Evolutionary conservation across 2,329 filamentous ascomycete species (phyloP).

Genomic region (Akanthomyces muscarius): DNA sequence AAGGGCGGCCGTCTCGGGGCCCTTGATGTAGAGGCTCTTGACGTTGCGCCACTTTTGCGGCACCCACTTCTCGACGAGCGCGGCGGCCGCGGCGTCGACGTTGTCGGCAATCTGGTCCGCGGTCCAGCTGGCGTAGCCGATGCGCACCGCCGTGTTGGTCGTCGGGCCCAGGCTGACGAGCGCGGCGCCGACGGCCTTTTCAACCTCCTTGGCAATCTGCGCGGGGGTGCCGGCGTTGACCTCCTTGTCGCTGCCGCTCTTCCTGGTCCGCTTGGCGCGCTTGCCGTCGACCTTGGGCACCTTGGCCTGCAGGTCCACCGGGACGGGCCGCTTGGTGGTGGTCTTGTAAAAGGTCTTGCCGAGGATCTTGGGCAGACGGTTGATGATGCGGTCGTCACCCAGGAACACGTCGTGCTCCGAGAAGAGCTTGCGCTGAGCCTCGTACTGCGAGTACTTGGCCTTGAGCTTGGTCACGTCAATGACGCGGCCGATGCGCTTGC

Average conservation of each 20-base stretch:
- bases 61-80: constrained; percentile 73
- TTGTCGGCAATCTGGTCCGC: constrained; percentile 77
- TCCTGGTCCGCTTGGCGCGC: constrained; percentile 55
- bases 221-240: constrained; percentile 51
- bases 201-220: constrained; percentile 75
- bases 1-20: constrained; percentile 78
- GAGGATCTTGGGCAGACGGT: constrained; percentile 67
- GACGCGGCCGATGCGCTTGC: constrained; percentile 67
- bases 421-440: constrained; percentile 77
- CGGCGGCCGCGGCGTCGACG: constrained; percentile 64
- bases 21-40: constrained; percentile 83
- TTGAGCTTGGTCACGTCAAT: constrained; percentile 77
- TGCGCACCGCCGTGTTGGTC: constrained; percentile 73
- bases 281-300: constrained; percentile 58
- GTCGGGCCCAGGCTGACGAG: constrained; percentile 76
- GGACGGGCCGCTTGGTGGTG: constrained; percentile 79
- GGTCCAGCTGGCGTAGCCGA: constrained; percentile 72
- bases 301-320: constrained; percentile 65
- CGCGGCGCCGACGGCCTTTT: constrained; percentile 71
- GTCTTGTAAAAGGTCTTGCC: constrained; percentile 92
- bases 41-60: constrained; percentile 86
- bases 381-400: constrained; percentile 81
- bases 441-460: constrained; percentile 83
- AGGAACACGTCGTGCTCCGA: constrained; percentile 90
- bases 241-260: constrained; percentile 32